These are phyloP conservation scores for Chlorella ohadii DNA, from an alignment of 139 green algal genomes.

Conservation along the genomic window DNA sequence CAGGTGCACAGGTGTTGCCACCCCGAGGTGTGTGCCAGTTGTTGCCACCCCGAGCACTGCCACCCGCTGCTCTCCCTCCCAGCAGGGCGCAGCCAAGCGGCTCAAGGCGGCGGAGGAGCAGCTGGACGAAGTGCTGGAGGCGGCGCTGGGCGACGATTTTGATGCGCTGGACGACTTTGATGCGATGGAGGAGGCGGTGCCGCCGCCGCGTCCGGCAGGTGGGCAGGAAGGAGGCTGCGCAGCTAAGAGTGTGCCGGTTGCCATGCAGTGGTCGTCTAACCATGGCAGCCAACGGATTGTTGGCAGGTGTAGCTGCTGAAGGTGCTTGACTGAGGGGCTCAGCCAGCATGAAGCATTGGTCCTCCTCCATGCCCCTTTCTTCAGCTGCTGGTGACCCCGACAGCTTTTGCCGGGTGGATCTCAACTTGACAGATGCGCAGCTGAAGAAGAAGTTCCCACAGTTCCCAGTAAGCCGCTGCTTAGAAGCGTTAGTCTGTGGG, in stretches of 20 bases:
- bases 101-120: slow-evolving; percentile 45
- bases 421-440: slow-evolving; percentile 42
- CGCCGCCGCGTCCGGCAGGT: neutral
- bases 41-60: too few species aligned
- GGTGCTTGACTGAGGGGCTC: too few species aligned
- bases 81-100: slow-evolving; percentile 33
- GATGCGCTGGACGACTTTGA: slow-evolving; percentile 45
- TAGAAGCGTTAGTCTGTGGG: too few species aligned
- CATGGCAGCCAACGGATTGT: too few species aligned
- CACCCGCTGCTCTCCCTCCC: too few species aligned
- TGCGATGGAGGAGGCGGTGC: slow-evolving; percentile 10
- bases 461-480: slow-evolving; percentile 63
- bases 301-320: too few species aligned
- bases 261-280: too few species aligned
- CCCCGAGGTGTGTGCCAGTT: too few species aligned
- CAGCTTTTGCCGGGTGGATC: slow-evolving; percentile 70
- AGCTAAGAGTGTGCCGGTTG: neutral
- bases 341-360: too few species aligned
- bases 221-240: neutral
- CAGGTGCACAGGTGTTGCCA: too few species aligned
- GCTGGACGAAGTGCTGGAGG: slow-evolving; percentile 57
- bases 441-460: slow-evolving; percentile 55
- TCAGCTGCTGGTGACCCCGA: slow-evolving; percentile 35
- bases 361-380: neutral
- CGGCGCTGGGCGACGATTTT: slow-evolving; percentile 28